A percentile compares a stretch with the other conserved stretches of the same genome.
Evolutionary conservation across 306 rosid genomes (phyloP).

Genomic region (Datisca glomerata): DNA sequence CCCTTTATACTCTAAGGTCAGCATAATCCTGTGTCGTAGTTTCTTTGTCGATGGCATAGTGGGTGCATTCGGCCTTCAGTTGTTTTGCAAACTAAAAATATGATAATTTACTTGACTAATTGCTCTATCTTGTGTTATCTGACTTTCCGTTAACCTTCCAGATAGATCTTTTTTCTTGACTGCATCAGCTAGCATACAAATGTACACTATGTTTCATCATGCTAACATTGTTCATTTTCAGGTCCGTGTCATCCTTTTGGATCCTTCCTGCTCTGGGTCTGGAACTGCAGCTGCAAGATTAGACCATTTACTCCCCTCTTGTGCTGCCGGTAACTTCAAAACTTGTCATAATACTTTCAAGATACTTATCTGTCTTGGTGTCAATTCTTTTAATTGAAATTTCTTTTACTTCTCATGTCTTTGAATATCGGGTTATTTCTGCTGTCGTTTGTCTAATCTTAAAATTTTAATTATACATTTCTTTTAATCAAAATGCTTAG

Average conservation of each 20-base stretch:
- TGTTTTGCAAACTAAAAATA: too few species aligned
- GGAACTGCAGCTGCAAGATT: constrained; percentile 76
- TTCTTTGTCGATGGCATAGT: constrained; percentile 4
- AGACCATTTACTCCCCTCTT: constrained; percentile 82
- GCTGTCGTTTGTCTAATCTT: too few species aligned
- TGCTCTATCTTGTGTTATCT: too few species aligned
- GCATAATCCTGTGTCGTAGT: too few species aligned
- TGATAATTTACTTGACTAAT: too few species aligned
- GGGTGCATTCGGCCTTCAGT: too few species aligned
- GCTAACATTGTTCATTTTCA: too few species aligned
- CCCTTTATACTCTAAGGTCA: constrained; percentile 61
- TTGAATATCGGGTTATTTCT: too few species aligned
- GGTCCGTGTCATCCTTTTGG: constrained; percentile 78
- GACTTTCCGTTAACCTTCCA: too few species aligned
- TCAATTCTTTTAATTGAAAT: not conserved
- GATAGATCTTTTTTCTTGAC: not conserved
- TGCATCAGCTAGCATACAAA: not conserved
- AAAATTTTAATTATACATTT: not conserved
- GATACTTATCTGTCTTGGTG: not conserved
- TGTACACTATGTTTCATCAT: too few species aligned
- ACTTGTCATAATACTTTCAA: not conserved
- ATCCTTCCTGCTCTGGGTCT: constrained; percentile 93
- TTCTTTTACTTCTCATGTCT: too few species aligned
- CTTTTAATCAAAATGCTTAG: constrained; percentile 16
- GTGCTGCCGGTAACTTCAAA: constrained; percentile 38